Percentiles rank a stretch among this genome's conserved stretches.
Evolutionary conservation across 768 basidiomycete species (phyloP).

Genomic region (Kwoniella bestiolae): DNA sequence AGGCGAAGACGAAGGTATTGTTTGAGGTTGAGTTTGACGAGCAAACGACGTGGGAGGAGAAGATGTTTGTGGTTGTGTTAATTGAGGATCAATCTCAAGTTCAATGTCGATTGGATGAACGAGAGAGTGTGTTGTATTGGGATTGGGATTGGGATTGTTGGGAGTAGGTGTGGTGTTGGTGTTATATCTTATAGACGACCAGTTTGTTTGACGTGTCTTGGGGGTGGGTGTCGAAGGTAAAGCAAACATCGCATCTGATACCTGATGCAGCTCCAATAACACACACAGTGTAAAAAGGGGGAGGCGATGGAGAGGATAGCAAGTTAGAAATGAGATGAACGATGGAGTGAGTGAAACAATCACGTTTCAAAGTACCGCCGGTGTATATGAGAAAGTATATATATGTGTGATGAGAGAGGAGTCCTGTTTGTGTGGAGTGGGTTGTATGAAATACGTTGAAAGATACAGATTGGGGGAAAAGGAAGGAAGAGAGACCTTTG

Average conservation of each 20-base stretch:
- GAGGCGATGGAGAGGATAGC: conserved; percentile 13
- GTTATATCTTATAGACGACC: conserved; percentile 19
- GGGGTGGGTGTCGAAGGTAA: conserved; percentile 18
- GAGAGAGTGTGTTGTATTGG: conserved; percentile 17
- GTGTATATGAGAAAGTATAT: conserved; percentile 12
- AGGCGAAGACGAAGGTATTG: conserved; percentile 6
- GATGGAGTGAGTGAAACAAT: conserved; percentile 8
- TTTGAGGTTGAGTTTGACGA: not conserved
- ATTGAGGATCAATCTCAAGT: conserved; percentile 10
- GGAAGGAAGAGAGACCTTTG: not conserved
- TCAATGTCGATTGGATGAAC: conserved; percentile 8
- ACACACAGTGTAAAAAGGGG: conserved; percentile 17
- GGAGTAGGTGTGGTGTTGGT: conserved; percentile 12
- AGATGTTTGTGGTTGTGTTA: conserved; percentile 17
- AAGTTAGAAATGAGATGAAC: conserved; percentile 6
- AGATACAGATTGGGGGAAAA: not conserved
- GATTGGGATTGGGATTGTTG: not conserved
- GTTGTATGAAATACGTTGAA: conserved; percentile 1
- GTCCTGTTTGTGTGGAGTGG: not conserved
- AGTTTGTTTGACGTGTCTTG: conserved; percentile 11
- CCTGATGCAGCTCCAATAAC: not conserved
- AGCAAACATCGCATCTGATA: conserved; percentile 26
- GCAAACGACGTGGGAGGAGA: not conserved
- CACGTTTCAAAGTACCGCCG: conserved; percentile 31
- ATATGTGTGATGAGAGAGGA: not conserved